phyloP scores from a whole-genome alignment of 2,329 filamentous ascomycete genomes.

The Exophiala alcalophila region DNA sequence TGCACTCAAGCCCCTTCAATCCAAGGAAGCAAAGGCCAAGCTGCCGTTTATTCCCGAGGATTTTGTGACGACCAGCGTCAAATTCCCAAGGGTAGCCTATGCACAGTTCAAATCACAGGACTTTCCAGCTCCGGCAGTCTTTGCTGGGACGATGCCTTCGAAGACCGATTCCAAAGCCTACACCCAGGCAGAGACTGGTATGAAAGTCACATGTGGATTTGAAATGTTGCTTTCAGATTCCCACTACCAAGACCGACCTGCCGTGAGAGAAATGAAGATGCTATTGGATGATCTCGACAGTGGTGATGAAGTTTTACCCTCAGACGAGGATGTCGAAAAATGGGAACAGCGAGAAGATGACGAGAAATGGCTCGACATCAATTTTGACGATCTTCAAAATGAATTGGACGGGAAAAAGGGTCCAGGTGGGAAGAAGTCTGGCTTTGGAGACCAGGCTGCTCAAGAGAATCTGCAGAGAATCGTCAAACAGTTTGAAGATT shows the following conservation, averaged over 20 bases:
- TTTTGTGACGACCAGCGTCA: conserved; percentile 72
- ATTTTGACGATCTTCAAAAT: conserved; percentile 81
- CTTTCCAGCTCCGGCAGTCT: conserved; percentile 64
- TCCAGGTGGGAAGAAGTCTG: conserved; percentile 26
- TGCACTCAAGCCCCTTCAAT: conserved; percentile 65
- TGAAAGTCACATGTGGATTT: conserved; percentile 87
- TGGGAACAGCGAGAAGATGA: conserved; percentile 77
- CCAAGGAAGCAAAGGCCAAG: conserved; percentile 47
- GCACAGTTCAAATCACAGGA: conserved; percentile 86
- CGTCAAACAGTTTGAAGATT: conserved; percentile 88
- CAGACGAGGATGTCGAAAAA: conserved; percentile 64
- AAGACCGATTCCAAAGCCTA: conserved; percentile 45
- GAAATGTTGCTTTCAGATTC: conserved; percentile 76
- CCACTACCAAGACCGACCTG: conserved; percentile 64
- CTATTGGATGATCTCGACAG: conserved; percentile 71
- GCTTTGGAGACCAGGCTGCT: conserved; percentile 46
- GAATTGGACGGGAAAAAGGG: conserved; percentile 63
- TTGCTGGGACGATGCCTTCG: conserved; percentile 45
- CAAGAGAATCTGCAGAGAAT: conserved; percentile 74
- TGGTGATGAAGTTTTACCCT: conserved; percentile 69
- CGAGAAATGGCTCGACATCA: conserved; percentile 88
- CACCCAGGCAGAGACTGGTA: conserved; percentile 64
- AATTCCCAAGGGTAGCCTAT: conserved; percentile 84
- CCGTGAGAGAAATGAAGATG: conserved; percentile 71
- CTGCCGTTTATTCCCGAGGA: conserved; percentile 72